Percentiles rank a stretch among this genome's conserved stretches.
Conservation (phyloP, 2,329 filamentous ascomycete species). For the Fusarium pininemorale region DNA sequence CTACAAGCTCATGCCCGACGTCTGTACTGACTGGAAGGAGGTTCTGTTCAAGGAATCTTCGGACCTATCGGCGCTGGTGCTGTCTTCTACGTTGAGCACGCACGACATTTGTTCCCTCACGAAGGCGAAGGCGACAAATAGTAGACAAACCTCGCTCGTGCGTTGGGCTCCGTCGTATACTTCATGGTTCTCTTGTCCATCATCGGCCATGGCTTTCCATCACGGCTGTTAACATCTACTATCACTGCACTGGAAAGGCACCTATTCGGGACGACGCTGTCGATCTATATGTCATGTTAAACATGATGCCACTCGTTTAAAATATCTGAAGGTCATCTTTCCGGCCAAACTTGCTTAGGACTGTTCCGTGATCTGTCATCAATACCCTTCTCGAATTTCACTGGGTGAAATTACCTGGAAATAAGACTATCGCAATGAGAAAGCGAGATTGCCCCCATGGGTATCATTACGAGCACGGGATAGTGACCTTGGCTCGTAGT, state of each 20-base stretch:
- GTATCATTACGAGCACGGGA: no score
- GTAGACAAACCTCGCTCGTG: conserved; percentile 48
- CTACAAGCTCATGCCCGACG: conserved; percentile 64
- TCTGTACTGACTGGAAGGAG: conserved; percentile 62
- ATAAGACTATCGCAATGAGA: accelerated
- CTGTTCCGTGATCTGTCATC: no score
- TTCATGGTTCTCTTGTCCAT: conserved; percentile 48
- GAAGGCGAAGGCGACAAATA: conserved; percentile 47
- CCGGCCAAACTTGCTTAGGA: background rate
- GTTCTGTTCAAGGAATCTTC: conserved; percentile 72
- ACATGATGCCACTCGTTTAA: background rate
- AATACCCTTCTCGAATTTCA: no score
- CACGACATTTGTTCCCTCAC: conserved; percentile 51
- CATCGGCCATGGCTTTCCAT: conserved; percentile 51
- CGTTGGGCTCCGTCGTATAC: conserved; percentile 53
- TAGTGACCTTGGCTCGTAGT: no score
- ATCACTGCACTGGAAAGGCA: conserved; percentile 43
- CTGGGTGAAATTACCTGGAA: no score
- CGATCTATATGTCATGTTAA: background rate
- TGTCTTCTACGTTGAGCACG: conserved; percentile 73
- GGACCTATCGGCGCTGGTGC: conserved; percentile 81
- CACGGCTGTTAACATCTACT: conserved; percentile 42
- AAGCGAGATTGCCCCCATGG: no score
- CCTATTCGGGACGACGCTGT: conserved; percentile 45
- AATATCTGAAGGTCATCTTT: accelerated